Evolutionary conservation across 345 rosid species (phyloP), one percentile per base, ranked within the genome.

Genomic region (Clarkia xantiana): DNA sequence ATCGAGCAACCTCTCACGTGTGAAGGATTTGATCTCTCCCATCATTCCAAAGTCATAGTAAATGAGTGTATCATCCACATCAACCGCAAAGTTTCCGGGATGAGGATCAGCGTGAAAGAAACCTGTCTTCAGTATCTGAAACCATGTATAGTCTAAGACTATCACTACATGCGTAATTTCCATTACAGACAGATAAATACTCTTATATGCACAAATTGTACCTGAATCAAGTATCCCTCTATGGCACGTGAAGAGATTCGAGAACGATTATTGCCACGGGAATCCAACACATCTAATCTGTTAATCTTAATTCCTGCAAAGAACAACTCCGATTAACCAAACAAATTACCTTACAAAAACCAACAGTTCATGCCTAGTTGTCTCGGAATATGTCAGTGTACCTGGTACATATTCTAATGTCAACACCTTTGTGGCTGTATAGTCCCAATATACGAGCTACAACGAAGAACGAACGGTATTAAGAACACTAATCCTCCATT

Each of bases 61-160:
- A 63, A 90, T 90, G 54, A 90, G 59, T 12, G 89, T 47, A 59
- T 90, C 86, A 55, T 90, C 94, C 52, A 61, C 67, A 66, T 90
- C 97, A 42, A 90, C 65, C 12, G 97, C 95, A 14, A 90, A 94
- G 62, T 90, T 90, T 54, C 97, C 97, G 16, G 97, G 97, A 66
- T 90, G 97, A 0, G 97, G 97, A 66, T 90, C 97, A 53, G 97
- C 97, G 56, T 90, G 97, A 71, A 90, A 90, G 75, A 90, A 86
- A 42, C 96, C 97, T 5, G 96, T 90, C 73, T 45, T 86, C 56
- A 90, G 70, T 72, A 90, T 82, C 97, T 90, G 76, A 36, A 39
- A 1, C 18, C n/a, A n/a, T n/a, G n/a, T n/a, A n/a, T n/a, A n/a
- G n/a, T n/a, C n/a, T n/a, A n/a, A n/a, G n/a, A 2, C 25, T 22